Base-by-base conservation (phyloP, 257 asterid genomes). In the Vinca minor region DNA sequence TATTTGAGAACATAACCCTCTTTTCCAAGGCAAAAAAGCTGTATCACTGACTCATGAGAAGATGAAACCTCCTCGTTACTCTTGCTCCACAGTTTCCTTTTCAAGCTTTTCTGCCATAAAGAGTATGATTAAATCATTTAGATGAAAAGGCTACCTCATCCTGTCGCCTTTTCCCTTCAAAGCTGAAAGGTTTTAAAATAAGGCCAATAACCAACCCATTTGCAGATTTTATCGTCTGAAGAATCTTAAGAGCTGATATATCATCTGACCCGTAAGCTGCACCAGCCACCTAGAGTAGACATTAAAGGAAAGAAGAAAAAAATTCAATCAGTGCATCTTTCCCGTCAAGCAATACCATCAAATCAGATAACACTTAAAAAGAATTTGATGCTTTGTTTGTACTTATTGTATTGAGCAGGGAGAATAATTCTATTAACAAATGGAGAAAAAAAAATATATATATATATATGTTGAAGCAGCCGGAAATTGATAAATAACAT, bases 121-220 rank as follows among this genome's bases (percentile, higher is more conserved):
- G 45, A 34, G 14, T 28, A 62, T 11, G 21, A 56, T n/a, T 66
- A 49, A 42, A 17, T 62, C 6, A 59, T 55, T 26, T 12, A 48
- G 63, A 61, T 44, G 17, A 49, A 49, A 49, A 64, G 9, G 32
- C 54, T 77, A 77, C 98, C 91, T 92, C 98, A 66, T 82, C 84
- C 63, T 83, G 93, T 55, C 98, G 96, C 73, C 96, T 79, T 78
- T 65, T 78, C 65, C 98, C 98, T 81, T 92, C 98, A 84, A 92
- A 92, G 72, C 96, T 69, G 80, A 92, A 92, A 67, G 98, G 97
- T 78, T 83, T 92, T 79, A 92, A 55, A 73, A 89, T 85, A 67
- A 92, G 78, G 66, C 95, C 89, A 23, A 84, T 77, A 66, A 82
- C 88, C 72, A 89, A 70, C 44, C 94, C 93, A 67, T 84, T 78